These are phyloP conservation scores for Gossypium ekmanianum DNA, from an alignment of 345 rosid genomes.

Conservation along the genomic window DNA sequence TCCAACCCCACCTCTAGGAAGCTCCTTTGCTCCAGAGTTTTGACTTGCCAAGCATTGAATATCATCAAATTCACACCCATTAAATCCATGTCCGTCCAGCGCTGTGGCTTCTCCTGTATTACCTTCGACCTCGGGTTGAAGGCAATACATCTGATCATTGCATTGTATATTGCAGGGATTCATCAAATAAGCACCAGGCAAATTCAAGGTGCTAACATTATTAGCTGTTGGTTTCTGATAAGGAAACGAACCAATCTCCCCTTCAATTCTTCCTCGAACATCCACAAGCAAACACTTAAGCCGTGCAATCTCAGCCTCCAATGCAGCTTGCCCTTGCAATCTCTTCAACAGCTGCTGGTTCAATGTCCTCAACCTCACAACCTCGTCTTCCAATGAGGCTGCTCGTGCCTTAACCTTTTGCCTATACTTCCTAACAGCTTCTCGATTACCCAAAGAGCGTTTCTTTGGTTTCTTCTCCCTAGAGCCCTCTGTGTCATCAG, in stretches of 20 bases:
- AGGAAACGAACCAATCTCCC: slow-evolving; percentile 94
- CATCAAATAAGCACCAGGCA: slow-evolving; percentile 54
- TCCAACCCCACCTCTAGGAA: slow-evolving; percentile 44
- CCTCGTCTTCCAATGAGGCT: slow-evolving; percentile 92
- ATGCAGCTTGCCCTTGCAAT: slow-evolving; percentile 79
- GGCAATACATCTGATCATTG: slow-evolving; percentile 64
- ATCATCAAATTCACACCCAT: slow-evolving; percentile 66
- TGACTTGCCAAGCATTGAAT: slow-evolving; percentile 60
- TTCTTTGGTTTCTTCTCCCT: slow-evolving; percentile 58
- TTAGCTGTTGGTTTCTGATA: slow-evolving; percentile 57
- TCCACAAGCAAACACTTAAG: slow-evolving; percentile 97
- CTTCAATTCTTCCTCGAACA: slow-evolving; percentile 90
- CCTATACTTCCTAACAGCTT: slow-evolving; percentile 91
- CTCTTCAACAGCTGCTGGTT: slow-evolving; percentile 86
- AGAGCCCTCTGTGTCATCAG: slow-evolving; percentile 80
- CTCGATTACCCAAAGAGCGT: slow-evolving; percentile 72
- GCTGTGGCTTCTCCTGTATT: slow-evolving; percentile 42
- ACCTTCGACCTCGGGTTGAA: slow-evolving; percentile 51
- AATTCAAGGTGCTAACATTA: slow-evolving; percentile 32
- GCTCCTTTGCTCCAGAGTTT: slow-evolving; percentile 43
- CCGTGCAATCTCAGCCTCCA: slow-evolving; percentile 87
- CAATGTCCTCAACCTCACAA: slow-evolving; percentile 52
- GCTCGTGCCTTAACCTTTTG: slow-evolving; percentile 95
- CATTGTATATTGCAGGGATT: slow-evolving; percentile 83
- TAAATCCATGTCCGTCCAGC: slow-evolving; percentile 42